A percentile compares a stretch with the other conserved stretches of the same genome.
These are phyloP conservation scores for Colletotrichum tanaceti DNA, from an alignment of 2,329 filamentous ascomycete genomes.

Conservation along the genomic window DNA sequence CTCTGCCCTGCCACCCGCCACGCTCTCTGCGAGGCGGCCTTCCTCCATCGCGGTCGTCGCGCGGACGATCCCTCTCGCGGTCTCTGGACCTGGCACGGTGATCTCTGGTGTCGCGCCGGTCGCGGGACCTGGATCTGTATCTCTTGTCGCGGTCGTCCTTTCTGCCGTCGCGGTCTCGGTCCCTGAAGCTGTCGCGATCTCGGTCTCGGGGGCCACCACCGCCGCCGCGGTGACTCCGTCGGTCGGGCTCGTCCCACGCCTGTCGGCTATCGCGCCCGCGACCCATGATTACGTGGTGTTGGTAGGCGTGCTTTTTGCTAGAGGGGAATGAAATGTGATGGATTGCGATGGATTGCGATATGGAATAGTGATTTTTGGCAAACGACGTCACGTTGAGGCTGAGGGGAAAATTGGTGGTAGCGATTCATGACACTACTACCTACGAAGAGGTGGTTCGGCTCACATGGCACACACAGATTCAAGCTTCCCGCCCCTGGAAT, in stretches of 20 bases:
- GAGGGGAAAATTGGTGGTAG: conserved; percentile 27
- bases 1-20: conserved; percentile 50
- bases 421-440: not conserved
- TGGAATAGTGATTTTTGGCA: not conserved
- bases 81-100: conserved; percentile 48
- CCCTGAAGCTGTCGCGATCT: conserved; percentile 46
- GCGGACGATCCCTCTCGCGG: conserved; percentile 50
- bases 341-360: not conserved
- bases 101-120: conserved; percentile 46
- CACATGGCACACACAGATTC: conserved; percentile 5
- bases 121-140: conserved; percentile 51
- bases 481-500: conserved; percentile 21
- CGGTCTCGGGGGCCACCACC: conserved; percentile 47
- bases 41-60: conserved; percentile 52
- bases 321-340: not conserved
- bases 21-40: conserved; percentile 49
- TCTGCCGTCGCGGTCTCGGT: conserved; percentile 42
- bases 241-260: conserved; percentile 69
- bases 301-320: not conserved
- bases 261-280: conserved; percentile 62
- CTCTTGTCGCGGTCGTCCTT: conserved; percentile 43
- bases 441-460: not conserved
- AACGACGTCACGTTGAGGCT: conserved; percentile 35
- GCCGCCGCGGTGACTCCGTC: conserved; percentile 49
- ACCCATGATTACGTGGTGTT: conserved; percentile 7